Conservation (phyloP, 2,329 filamentous ascomycete genomes). For the Ophioceras dolichostomum region DNA sequence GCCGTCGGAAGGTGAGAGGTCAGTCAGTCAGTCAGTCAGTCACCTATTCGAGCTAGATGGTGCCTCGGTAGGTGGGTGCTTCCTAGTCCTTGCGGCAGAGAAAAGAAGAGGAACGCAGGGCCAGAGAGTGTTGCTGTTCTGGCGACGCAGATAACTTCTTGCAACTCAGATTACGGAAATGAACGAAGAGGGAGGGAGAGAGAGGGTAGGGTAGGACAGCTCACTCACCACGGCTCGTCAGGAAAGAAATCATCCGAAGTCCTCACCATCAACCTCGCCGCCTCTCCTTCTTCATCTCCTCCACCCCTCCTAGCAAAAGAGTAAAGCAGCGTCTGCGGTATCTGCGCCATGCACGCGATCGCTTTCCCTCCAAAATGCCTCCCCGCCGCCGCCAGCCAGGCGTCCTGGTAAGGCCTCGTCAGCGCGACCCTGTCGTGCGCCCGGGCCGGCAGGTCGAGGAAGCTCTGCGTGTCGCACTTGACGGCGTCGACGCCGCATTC, state of each 20-base stretch:
- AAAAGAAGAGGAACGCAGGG: too few species aligned
- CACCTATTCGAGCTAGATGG: too few species aligned
- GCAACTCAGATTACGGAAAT: too few species aligned
- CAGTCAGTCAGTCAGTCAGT: too few species aligned
- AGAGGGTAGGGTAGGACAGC: too few species aligned
- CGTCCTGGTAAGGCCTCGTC: constrained; percentile 67
- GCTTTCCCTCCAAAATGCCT: constrained; percentile 65
- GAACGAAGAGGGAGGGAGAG: too few species aligned
- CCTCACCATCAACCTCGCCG: constrained; percentile 55
- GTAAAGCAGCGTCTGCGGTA: constrained; percentile 76
- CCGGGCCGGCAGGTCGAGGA: constrained; percentile 62
- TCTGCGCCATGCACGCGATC: constrained; percentile 92
- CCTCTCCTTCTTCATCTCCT: neutral
- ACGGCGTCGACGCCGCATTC: constrained; percentile 69
- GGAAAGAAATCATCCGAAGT: constrained; percentile 94
- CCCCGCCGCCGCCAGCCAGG: constrained; percentile 68
- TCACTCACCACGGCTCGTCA: constrained; percentile 46
- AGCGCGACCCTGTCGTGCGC: constrained; percentile 60
- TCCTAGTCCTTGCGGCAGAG: too few species aligned
- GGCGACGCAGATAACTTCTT: too few species aligned
- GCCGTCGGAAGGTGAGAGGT: too few species aligned
- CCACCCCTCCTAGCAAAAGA: constrained; percentile 13
- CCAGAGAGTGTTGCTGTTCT: too few species aligned
- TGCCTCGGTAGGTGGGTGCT: too few species aligned
- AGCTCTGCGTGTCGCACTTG: constrained; percentile 89